Conservation (phyloP, 2,329 filamentous ascomycete genomes). For the Aspergillus fructus region DNA sequence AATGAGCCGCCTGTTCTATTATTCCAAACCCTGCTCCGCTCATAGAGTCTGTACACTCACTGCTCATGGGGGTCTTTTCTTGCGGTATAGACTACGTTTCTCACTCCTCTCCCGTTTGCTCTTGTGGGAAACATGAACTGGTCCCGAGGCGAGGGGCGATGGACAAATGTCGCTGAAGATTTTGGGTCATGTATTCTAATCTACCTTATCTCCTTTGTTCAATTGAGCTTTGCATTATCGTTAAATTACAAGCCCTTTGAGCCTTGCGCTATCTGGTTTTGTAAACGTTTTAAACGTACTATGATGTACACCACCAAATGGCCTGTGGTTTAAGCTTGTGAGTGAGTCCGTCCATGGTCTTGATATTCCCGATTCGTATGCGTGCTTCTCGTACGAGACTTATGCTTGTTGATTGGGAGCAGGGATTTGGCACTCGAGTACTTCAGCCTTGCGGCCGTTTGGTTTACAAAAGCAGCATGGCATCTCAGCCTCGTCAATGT, state of each 20-base stretch:
- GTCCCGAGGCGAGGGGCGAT: constrained; percentile 2
- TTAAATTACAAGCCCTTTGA: neutral
- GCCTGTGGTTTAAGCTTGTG: neutral
- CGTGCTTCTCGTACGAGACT: neutral
- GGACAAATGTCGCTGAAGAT: constrained; percentile 2
- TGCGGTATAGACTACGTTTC: constrained; percentile 24
- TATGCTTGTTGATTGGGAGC: neutral
- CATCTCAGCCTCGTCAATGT: neutral
- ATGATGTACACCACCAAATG: no score
- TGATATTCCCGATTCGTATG: neutral
- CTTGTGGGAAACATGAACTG: constrained; percentile 5
- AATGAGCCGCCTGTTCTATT: constrained; percentile 30
- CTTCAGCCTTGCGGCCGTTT: neutral
- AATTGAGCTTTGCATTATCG: constrained; percentile 7
- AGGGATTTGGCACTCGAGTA: neutral
- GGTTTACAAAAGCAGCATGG: neutral
- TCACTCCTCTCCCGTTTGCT: constrained; percentile 1
- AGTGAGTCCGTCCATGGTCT: neutral
- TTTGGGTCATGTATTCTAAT: constrained; percentile 14
- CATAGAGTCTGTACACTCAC: constrained; percentile 20
- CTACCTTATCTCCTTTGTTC: constrained; percentile 9
- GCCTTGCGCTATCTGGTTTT: neutral
- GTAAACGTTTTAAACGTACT: no score
- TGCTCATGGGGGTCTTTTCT: constrained; percentile 12
- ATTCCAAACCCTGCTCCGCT: constrained; percentile 13